These are phyloP conservation scores for Debaryomyces sp. DNA, from an alignment of 1,139 yeast species.

Conservation along the genomic window DNA sequence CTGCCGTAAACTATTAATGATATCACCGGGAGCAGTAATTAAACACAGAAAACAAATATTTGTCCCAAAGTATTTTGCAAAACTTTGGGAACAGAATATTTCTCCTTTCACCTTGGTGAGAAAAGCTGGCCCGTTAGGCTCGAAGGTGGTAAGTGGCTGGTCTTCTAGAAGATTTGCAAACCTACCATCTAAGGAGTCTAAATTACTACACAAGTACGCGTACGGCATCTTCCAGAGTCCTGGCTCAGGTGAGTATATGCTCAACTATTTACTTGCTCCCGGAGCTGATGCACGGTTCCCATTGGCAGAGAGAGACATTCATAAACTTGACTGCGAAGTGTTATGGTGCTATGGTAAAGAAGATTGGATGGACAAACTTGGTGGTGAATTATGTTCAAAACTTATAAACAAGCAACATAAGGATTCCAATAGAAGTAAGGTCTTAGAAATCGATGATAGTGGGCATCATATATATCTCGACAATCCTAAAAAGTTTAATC, in stretches of 20 bases:
- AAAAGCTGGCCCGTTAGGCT: constrained; percentile 66
- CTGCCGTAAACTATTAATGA: constrained; percentile 51
- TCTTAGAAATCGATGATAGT: constrained; percentile 50
- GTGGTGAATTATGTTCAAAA: constrained; percentile 50
- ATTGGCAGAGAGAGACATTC: constrained; percentile 51
- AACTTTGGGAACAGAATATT: constrained; percentile 69
- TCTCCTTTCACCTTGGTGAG: constrained; percentile 73
- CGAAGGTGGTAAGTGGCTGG: constrained; percentile 79
- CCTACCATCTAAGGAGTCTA: constrained; percentile 38
- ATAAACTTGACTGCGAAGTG: constrained; percentile 52
- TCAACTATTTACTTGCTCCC: constrained; percentile 67
- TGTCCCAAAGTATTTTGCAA: constrained; percentile 65
- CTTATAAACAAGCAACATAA: constrained; percentile 31
- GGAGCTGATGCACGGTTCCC: constrained; percentile 77
- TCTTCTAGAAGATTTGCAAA: constrained; percentile 65
- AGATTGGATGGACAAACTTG: constrained; percentile 75
- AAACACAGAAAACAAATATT: constrained; percentile 42
- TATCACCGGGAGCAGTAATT: constrained; percentile 68
- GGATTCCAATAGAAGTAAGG: constrained; percentile 36
- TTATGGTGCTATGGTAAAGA: constrained; percentile 74
- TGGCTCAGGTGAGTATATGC: constrained; percentile 79
- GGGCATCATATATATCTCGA: constrained; percentile 79
- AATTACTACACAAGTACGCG: constrained; percentile 60
- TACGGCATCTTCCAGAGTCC: constrained; percentile 70
- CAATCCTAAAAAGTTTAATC: constrained; percentile 54